Base-by-base conservation (phyloP, 2,329 filamentous ascomycete genomes). In the Podosphaera fusca region DNA sequence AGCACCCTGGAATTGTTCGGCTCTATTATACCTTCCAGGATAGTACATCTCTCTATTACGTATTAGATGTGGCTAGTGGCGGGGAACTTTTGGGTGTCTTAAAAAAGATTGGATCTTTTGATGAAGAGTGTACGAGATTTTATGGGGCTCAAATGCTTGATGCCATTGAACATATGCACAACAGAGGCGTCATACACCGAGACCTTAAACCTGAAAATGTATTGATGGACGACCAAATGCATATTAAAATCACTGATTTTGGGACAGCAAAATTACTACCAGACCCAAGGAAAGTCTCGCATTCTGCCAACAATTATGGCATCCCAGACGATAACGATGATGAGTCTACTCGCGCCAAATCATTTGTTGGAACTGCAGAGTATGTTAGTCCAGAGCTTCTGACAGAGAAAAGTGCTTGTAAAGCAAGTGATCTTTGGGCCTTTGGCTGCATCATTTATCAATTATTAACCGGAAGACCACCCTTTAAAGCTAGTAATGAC, bases 1-100 rank as follows among this genome's bases (percentile, higher is more conserved):
- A 98, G 61, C 92, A 98, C 66, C 92, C 92, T 5, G 92, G 92
- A 29, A 90, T 98, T 59, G 89, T 98, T 58, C 85, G 92, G 60
- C 76, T 98, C 49, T 98, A 96, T 70, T 98, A 98, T 70, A 98
- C 92, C 1, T 98, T 98, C 67, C 92, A 98, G 69, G 92, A 98
- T 69, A 90, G 96, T 68, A 79, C 85, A 30, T 96, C 89, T 2
- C 74, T 98, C 2, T 98, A 98, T 71, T 98, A 96, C 68, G 92
- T 98, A 31, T 75, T 98, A 61, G 92, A 98, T 68, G 74, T 96
- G 56, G 94, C 90, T 64, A 87, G 84, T 65, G 88, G 88, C 36
- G 92, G 92, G 58, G 92, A 98, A 70, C 75, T 98, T 21, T 73
- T 98, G 4, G 89, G 88, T 9, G 88, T 95, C 5, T 70, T 98